Evolutionary conservation across 2,329 filamentous ascomycete species (phyloP), one percentile per base, ranked within the genome.

Genomic region (Fusarium cicatricum): DNA sequence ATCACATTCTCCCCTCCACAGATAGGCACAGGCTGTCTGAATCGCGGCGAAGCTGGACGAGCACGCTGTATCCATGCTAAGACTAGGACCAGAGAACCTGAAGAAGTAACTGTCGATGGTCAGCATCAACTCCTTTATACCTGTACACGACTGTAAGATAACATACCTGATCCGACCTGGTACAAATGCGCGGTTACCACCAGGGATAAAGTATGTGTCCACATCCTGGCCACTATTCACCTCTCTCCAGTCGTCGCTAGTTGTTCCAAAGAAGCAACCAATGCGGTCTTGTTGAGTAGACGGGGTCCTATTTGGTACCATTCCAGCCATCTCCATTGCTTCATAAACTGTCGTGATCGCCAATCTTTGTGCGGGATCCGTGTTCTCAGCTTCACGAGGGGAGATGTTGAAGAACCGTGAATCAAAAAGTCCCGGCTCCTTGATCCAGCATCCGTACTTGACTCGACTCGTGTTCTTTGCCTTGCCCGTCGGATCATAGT

Each of bases 381-480:
- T 89, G 64, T 91, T 87, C 40, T 84, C 82, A 11, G 90, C 90
- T 73, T 94, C 90, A 56, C 88, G 83, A 1, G 90, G 90, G 31
- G 89, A 92, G 82, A 94, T 92, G 72, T 91, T 91, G 81, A 94
- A 94, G 78, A 94, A 92, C 0, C 84, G 80, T 2, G 89, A 84
- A 67, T 94, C 90, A 63, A 94, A 93, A 11, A 88, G 77, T 39
- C 88, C 89, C 0, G 90, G 89, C 45, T 90, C 81, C 31, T 91
- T 83, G 49, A 91, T 74, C 61, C 76, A 92, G 74, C 88, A 90
- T 8, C 90, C 90, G 58, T 85, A 91, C 11, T 85, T 86, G 2
- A 88, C 88, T 62, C 87, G 82, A 23, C 82, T 87, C 42, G 88
- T 90, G 72, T 90, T 90, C 70, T 85, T 86, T 32, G 78, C 80